Percentiles rank a stretch among this genome's conserved stretches.
These are phyloP conservation scores for Pythium monospermum DNA, from an alignment of 352 stramenopile genomes.

Conservation along the genomic window DNA sequence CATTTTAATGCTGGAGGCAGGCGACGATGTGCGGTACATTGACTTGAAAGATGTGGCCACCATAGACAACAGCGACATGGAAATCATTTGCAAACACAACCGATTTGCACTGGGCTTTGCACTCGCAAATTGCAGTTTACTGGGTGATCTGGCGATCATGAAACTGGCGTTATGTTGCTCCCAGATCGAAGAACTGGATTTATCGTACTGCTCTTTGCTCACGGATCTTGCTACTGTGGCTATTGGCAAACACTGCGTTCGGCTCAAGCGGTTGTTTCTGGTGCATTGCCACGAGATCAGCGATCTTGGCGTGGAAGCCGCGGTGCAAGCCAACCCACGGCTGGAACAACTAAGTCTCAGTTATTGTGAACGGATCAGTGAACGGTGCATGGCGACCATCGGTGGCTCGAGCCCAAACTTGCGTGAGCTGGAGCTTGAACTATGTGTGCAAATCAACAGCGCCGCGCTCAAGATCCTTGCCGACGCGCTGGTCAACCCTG, in stretches of 20 bases:
- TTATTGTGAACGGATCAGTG: conserved; percentile 64
- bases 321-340: conserved; percentile 40
- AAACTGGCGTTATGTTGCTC: conserved; percentile 38
- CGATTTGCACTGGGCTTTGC: conserved; percentile 39
- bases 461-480: conserved; percentile 55
- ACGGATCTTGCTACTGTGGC: conserved; percentile 48
- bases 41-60: conserved; percentile 47
- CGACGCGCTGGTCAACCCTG: conserved; percentile 29
- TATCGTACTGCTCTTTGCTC: conserved; percentile 61
- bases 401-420: conserved; percentile 43
- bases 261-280: conserved; percentile 33
- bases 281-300: conserved; percentile 64
- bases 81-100: conserved; percentile 52
- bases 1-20: conserved; percentile 43
- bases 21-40: conserved; percentile 48
- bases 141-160: conserved; percentile 43
- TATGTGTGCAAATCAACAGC: conserved; percentile 61
- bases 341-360: conserved; percentile 57
- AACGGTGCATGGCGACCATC: conserved; percentile 52
- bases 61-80: conserved; percentile 51
- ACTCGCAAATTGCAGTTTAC: conserved; percentile 29
- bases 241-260: conserved; percentile 45
- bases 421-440: conserved; percentile 39
- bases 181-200: conserved; percentile 72
- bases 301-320: conserved; percentile 69